Conservation (phyloP, 2,329 filamentous ascomycete species). For the Dothidotthia symphoricarpi region DNA sequence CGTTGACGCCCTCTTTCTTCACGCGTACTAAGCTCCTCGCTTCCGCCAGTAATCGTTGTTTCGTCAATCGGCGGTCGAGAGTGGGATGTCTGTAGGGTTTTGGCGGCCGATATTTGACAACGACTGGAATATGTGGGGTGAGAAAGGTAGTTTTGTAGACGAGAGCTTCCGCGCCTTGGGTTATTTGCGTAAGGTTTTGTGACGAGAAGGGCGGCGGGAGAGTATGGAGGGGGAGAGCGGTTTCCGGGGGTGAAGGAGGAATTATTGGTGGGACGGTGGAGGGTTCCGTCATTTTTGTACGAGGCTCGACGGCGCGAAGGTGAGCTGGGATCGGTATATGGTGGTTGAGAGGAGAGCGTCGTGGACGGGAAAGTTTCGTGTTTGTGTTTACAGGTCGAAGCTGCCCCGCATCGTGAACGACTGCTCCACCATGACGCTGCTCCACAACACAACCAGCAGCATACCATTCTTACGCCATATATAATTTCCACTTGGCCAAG, state of each 20-base stretch:
- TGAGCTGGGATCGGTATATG: too few species aligned
- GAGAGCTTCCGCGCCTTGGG: slow-evolving; percentile 93
- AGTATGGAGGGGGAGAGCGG: slow-evolving; percentile 26
- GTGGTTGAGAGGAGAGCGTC: too few species aligned
- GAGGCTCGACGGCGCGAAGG: too few species aligned
- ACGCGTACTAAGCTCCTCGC: slow-evolving; percentile 81
- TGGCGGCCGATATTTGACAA: slow-evolving; percentile 85
- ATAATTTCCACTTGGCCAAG: too few species aligned
- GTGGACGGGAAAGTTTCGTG: too few species aligned
- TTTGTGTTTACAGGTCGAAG: too few species aligned
- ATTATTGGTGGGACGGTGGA: slow-evolving; percentile 16
- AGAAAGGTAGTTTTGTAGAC: slow-evolving; percentile 87
- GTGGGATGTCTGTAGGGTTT: slow-evolving; percentile 91
- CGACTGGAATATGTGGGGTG: slow-evolving; percentile 63
- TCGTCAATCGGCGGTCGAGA: slow-evolving; percentile 83
- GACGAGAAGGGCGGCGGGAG: slow-evolving; percentile 43
- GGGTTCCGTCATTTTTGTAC: slow-evolving; percentile 20
- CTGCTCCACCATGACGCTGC: too few species aligned
- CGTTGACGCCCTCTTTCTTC: slow-evolving; percentile 71
- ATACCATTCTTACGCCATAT: too few species aligned
- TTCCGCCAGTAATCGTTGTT: slow-evolving; percentile 83
- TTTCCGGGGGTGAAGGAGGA: slow-evolving; percentile 19
- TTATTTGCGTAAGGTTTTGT: slow-evolving; percentile 67
- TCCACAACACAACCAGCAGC: too few species aligned
- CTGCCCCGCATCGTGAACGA: too few species aligned